A percentile compares a stretch with the other conserved stretches of the same genome.
Conservation (phyloP, 441 rosid species). For the Kokia cookei region DNA sequence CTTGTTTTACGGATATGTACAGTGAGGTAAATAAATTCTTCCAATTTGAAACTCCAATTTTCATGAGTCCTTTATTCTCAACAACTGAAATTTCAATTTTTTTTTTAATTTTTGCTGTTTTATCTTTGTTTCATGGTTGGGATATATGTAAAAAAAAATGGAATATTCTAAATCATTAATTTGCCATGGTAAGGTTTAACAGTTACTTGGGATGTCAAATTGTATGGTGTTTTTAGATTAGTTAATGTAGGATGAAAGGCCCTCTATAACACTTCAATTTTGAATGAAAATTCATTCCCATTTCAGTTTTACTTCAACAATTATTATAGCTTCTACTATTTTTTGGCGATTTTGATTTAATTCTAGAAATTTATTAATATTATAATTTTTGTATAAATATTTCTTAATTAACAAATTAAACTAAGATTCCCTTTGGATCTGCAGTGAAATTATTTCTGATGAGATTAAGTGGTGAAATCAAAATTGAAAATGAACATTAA, state of each 20-base stretch:
- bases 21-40: slow-evolving; percentile 57
- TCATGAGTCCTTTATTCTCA: slow-evolving; percentile 11
- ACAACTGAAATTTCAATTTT: slow-evolving; percentile 23
- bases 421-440: too few relatives aligned
- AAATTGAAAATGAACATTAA: too few relatives aligned
- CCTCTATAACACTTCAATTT: slow-evolving; percentile 6
- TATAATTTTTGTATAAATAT: too few relatives aligned
- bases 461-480: too few relatives aligned
- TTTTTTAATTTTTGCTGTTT: not conserved
- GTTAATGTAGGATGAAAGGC: slow-evolving; percentile 11
- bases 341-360: too few relatives aligned
- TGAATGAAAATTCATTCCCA: slow-evolving; percentile 8
- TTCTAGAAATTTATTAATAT: too few relatives aligned
- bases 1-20: slow-evolving; percentile 40
- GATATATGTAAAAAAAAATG: slow-evolving; percentile 25
- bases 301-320: not conserved
- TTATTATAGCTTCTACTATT: not conserved
- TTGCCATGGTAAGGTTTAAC: slow-evolving; percentile 17
- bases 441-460: too few relatives aligned
- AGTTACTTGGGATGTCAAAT: slow-evolving; percentile 23
- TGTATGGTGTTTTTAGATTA: slow-evolving; percentile 20
- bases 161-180: slow-evolving; percentile 22
- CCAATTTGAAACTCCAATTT: slow-evolving; percentile 23
- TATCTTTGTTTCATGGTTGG: slow-evolving; percentile 17
- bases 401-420: too few relatives aligned